Base-by-base conservation (phyloP, 768 basidiomycete genomes). In the Podaxis pistillaris region DNA sequence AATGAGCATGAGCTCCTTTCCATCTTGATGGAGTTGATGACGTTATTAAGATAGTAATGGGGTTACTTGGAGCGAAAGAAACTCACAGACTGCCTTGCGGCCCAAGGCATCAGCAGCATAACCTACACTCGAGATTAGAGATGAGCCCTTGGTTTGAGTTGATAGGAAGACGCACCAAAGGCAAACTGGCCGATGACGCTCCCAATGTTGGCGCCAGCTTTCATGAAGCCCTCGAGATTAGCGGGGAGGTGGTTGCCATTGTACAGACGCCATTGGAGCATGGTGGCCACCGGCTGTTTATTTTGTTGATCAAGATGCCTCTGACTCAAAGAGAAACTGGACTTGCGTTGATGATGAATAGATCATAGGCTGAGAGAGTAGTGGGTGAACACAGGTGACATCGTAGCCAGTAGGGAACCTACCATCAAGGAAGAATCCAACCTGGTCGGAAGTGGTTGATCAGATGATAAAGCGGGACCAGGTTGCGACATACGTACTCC, bases 1-100 rank as follows among this genome's bases (percentile, higher is more conserved):
- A 66, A 91, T 90, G 62, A 93, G 75, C 83, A 91, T 88, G 56
- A 93, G 81, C 68, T 92, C 90, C 70, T 90, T 89, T 8, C 90
- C 89, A 65, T 90, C 87, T 86, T 69, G 8, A 51, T 33, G 56
- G 9, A 26, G 30, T 11, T 37, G 22, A 7, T 67, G 69, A 56
- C 2, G 28, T 60, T 19, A 30, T 28, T 12, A 15, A 22, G 2
- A 4, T 7, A 58, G 47, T 19, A 12, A 47, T 49, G 8, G 15
- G 26, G 17, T 37, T 15, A n/a, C n/a, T 41, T 36, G 17, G 30
- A 33, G 30, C 30, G 30, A 33, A 33, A 33, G 30, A 47, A 8
- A 68, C 73, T 33, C 44, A 87, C 86, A 90, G 57, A 91, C 79
- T 0, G 84, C 83, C 68, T 90, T 89, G 13, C 90, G 84, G 4